Percentiles rank a stretch among this genome's conserved stretches.
phyloP scores from a whole-genome alignment of 78 protist genomes.

The slime mould (Dictyostelium discoideum) region DNA sequence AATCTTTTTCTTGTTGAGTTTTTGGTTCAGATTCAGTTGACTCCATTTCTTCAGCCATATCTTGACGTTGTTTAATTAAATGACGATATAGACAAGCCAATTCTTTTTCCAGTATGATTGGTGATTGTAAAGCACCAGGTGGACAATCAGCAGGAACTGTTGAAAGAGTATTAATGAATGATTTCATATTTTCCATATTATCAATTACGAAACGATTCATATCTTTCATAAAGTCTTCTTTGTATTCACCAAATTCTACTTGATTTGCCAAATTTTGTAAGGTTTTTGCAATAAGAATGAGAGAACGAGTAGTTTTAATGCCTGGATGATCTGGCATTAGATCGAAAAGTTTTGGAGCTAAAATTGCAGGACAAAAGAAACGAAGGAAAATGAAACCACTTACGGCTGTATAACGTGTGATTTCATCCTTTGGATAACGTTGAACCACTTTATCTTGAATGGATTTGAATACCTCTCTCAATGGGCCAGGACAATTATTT shows the following conservation, averaged over 20 bases:
- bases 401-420: constrained; percentile 81
- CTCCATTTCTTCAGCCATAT: constrained; percentile 11
- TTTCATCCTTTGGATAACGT: constrained; percentile 55
- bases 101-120: constrained; percentile 62
- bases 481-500: constrained; percentile 45
- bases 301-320: constrained; percentile 67
- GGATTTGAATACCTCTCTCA: constrained; percentile 55
- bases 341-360: constrained; percentile 89
- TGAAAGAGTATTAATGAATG: constrained; percentile 40
- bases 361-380: constrained; percentile 90
- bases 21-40: constrained; percentile 11
- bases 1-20: background rate
- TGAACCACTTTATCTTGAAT: constrained; percentile 59
- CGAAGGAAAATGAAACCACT: constrained; percentile 88
- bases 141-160: constrained; percentile 52
- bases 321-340: constrained; percentile 84
- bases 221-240: constrained; percentile 84
- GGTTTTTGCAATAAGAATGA: constrained; percentile 90
- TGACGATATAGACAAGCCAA: constrained; percentile 68
- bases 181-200: constrained; percentile 59
- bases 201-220: constrained; percentile 75
- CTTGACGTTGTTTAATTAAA: constrained; percentile 41
- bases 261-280: constrained; percentile 89
- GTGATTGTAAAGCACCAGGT: constrained; percentile 28
- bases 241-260: constrained; percentile 80